Conservation (phyloP, 371 early-diverging fungal genomes). For the Fennellomyces sp. region DNA sequence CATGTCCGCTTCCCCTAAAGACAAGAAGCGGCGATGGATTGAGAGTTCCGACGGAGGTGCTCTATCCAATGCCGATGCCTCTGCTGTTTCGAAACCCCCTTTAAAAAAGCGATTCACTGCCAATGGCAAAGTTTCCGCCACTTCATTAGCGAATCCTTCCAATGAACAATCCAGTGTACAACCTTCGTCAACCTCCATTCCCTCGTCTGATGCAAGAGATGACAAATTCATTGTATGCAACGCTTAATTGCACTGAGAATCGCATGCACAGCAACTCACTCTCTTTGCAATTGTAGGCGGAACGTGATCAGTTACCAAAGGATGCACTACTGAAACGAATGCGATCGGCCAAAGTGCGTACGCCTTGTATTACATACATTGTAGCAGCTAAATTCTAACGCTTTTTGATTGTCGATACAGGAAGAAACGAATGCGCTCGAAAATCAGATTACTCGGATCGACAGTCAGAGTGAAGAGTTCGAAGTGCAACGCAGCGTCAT, state of each 20-base stretch:
- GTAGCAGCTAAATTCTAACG: neutral
- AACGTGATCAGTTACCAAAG: slow-evolving; percentile 8
- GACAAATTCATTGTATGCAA: slow-evolving; percentile 7
- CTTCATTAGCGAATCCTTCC: neutral
- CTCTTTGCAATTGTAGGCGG: neutral
- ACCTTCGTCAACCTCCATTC: neutral
- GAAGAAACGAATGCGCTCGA: neutral
- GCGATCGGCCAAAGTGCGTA: slow-evolving; percentile 17
- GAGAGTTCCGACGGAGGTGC: slow-evolving; percentile 7
- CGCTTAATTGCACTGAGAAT: neutral
- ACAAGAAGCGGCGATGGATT: slow-evolving; percentile 18
- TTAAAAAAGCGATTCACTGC: slow-evolving; percentile 29
- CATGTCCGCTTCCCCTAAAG: slow-evolving; percentile 10
- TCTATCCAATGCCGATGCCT: neutral
- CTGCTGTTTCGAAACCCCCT: slow-evolving; percentile 19
- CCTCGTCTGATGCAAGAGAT: neutral
- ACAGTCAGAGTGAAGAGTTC: neutral
- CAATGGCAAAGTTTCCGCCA: slow-evolving; percentile 6
- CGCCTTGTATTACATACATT: neutral
- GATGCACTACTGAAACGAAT: slow-evolving; percentile 16
- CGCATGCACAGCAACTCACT: neutral
- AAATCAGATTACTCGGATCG: neutral
- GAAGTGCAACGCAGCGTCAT: slow-evolving; percentile 10
- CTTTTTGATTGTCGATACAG: too few species aligned
- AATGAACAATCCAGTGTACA: neutral